Percentiles rank a stretch among this genome's conserved stretches.
Evolutionary conservation across 78 protist species (phyloP).

Genomic region (Dictyostelium purpureum): DNA sequence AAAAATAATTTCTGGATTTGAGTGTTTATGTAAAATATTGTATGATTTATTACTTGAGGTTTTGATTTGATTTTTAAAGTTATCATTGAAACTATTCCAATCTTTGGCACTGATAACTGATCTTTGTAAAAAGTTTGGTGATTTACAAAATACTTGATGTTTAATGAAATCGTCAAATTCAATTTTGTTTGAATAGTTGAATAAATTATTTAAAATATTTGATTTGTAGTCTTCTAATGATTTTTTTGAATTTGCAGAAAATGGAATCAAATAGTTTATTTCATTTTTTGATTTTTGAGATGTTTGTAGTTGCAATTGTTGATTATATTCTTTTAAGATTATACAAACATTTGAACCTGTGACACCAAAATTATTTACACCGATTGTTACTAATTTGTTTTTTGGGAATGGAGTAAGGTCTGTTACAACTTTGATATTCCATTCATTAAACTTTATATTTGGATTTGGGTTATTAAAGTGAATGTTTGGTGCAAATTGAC

Average conservation of each 20-base stretch:
- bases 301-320: not conserved
- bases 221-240: slow-evolving; percentile 18
- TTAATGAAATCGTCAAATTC: slow-evolving; percentile 19
- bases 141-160: not conserved
- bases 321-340: not conserved
- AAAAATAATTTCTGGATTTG: not conserved
- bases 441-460: slow-evolving; percentile 23
- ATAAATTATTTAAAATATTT: not conserved
- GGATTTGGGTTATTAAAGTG: slow-evolving; percentile 65
- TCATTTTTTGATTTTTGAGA: not conserved
- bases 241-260: slow-evolving; percentile 39
- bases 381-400: not conserved
- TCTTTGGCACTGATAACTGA: not conserved
- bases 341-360: slow-evolving; percentile 85
- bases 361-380: slow-evolving; percentile 84
- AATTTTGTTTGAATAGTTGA: not conserved
- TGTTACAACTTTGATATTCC: slow-evolving; percentile 47
- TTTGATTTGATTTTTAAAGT: not conserved
- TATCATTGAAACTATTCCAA: not conserved
- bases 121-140: not conserved
- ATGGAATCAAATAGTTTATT: slow-evolving; percentile 32
- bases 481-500: slow-evolving; percentile 37
- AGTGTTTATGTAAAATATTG: not conserved
- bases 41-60: not conserved
- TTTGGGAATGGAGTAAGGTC: slow-evolving; percentile 3